These are phyloP conservation scores for Allantophomopsis lycopodina DNA, from an alignment of 2,329 filamentous ascomycete genomes.

Conservation along the genomic window DNA sequence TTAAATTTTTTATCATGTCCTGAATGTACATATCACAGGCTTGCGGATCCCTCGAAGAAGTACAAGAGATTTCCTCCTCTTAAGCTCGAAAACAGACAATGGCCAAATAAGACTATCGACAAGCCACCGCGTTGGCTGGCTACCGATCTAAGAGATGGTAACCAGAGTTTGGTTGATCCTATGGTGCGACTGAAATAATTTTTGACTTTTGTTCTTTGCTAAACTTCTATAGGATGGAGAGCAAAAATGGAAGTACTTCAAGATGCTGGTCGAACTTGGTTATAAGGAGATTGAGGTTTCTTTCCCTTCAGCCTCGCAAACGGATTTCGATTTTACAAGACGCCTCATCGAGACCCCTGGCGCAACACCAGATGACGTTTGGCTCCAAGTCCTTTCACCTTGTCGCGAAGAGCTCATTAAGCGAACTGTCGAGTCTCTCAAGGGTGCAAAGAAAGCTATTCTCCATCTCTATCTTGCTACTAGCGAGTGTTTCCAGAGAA, in stretches of 20 bases:
- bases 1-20: too few relatives aligned
- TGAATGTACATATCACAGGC: conserved; percentile 27
- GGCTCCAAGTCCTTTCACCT: conserved; percentile 81
- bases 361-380: conserved; percentile 76
- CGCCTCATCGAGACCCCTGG: conserved; percentile 76
- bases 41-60: conserved; percentile 64
- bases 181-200: conserved; percentile 48
- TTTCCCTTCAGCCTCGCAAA: conserved; percentile 88
- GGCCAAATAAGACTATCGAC: conserved; percentile 40
- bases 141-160: conserved; percentile 81
- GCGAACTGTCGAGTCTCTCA: conserved; percentile 77
- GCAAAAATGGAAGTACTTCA: conserved; percentile 91
- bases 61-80: conserved; percentile 58
- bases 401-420: conserved; percentile 86
- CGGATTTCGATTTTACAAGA: conserved; percentile 90
- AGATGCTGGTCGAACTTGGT: conserved; percentile 81
- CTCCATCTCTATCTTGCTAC: conserved; percentile 94
- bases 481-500: conserved; percentile 83
- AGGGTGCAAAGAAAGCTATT: conserved; percentile 84
- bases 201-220: conserved; percentile 1
- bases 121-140: conserved; percentile 86
- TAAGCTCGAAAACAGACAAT: conserved; percentile 33
- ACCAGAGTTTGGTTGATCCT: conserved; percentile 84
- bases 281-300: conserved; percentile 98
- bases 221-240: conserved; percentile 57